Percentiles rank a stretch among this genome's conserved stretches.
Evolutionary conservation across 2,329 filamentous ascomycete genomes (phyloP).

Genomic region (Coniochaeta sp.): DNA sequence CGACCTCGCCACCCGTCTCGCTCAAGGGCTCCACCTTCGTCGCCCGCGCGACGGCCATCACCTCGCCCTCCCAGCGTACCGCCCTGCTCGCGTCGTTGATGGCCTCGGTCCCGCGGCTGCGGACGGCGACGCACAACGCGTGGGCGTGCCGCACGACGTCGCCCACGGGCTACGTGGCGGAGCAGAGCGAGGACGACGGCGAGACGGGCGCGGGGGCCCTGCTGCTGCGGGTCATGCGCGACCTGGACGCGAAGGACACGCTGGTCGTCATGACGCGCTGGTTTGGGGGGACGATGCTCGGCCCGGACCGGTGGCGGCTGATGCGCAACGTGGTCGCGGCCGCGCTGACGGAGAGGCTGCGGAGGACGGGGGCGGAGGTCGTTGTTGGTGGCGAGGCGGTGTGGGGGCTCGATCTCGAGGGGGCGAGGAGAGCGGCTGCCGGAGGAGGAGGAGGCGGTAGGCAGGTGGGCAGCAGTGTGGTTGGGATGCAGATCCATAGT

Average conservation of each 20-base stretch:
- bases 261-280: slow-evolving; percentile 54
- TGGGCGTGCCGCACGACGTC: slow-evolving; percentile 41
- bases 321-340: slow-evolving; percentile 51
- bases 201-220: slow-evolving; percentile 52
- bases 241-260: slow-evolving; percentile 40
- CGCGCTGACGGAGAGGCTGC: slow-evolving; percentile 43
- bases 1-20: slow-evolving; percentile 40
- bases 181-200: slow-evolving; percentile 54
- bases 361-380: slow-evolving; percentile 32
- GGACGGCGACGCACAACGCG: slow-evolving; percentile 50
- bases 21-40: slow-evolving; percentile 51
- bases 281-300: slow-evolving; percentile 56
- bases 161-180: slow-evolving; percentile 27
- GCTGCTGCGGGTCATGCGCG: slow-evolving; percentile 45
- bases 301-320: slow-evolving; percentile 54
- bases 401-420: slow-evolving; percentile 53
- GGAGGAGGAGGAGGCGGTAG: slow-evolving; percentile 15
- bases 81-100: slow-evolving; percentile 40
- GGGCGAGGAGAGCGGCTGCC: slow-evolving; percentile 31
- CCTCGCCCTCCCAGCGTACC: slow-evolving; percentile 30
- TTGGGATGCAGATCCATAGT: slow-evolving; percentile 64
- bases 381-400: slow-evolving; percentile 43
- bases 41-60: slow-evolving; percentile 40
- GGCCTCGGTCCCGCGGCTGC: slow-evolving; percentile 38
- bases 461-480: slow-evolving; percentile 21